phyloP scores from a whole-genome alignment of 176 grass and related monocot genomes.

The Lolium multiflorum region DNA sequence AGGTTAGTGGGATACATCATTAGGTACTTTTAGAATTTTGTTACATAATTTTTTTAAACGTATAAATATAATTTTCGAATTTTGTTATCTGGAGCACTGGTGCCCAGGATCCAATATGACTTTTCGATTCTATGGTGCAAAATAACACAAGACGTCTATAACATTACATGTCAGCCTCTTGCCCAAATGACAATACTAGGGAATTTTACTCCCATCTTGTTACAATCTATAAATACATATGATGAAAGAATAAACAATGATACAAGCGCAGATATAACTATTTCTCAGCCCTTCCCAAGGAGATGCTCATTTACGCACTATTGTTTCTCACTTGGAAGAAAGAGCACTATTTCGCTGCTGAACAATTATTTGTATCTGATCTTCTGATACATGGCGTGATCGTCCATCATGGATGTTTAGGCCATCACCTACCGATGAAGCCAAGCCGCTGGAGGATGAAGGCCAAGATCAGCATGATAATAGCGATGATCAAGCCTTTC shows the following conservation, averaged over 20 bases:
- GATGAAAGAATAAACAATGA: slow-evolving; percentile 11
- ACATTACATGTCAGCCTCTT: slow-evolving; percentile 32
- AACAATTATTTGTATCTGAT: slow-evolving; percentile 35
- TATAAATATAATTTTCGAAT: no score
- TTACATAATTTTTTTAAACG: no score
- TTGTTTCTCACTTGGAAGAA: neutral
- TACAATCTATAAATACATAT: slow-evolving; percentile 13
- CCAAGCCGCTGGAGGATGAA: slow-evolving; percentile 84
- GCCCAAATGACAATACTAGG: slow-evolving; percentile 23
- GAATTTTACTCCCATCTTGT: neutral
- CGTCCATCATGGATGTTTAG: neutral
- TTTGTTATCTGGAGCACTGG: no score
- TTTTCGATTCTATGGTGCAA: neutral
- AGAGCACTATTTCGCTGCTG: neutral
- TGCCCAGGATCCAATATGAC: no score
- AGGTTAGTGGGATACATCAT: no score
- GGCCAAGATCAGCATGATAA: slow-evolving; percentile 85
- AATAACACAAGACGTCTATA: neutral
- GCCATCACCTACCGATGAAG: slow-evolving; percentile 76
- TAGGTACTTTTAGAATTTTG: no score
- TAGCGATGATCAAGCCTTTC: slow-evolving; percentile 79
- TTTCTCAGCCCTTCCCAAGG: neutral
- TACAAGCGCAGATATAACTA: slow-evolving; percentile 21
- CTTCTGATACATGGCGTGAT: neutral
- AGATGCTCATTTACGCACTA: neutral